Evolutionary conservation across 768 basidiomycete genomes (phyloP).

Genomic region (Tricholoma saponaceum): DNA sequence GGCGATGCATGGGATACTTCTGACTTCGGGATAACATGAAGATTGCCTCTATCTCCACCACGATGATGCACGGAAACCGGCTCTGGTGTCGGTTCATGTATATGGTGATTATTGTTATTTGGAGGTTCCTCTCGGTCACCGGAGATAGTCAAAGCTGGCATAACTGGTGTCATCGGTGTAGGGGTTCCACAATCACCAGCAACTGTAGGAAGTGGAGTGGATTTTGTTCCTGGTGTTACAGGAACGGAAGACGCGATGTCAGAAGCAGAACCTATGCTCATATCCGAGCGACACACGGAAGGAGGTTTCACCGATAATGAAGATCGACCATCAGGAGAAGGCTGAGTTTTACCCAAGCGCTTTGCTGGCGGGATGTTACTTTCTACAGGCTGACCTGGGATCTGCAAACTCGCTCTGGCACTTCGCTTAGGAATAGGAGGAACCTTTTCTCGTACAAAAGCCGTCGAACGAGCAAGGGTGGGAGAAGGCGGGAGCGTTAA

Average conservation of each 20-base stretch:
- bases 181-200: background rate
- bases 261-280: background rate
- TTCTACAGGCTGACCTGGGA: background rate
- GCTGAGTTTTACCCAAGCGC: background rate
- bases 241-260: background rate
- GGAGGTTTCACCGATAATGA: background rate
- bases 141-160: background rate
- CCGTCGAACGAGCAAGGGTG: background rate
- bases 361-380: background rate
- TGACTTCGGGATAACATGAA: slow-evolving; percentile 17
- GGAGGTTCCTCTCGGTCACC: background rate
- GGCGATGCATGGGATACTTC: slow-evolving; percentile 15
- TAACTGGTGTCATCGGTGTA: background rate
- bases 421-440: background rate
- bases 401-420: background rate
- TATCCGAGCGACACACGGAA: background rate
- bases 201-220: background rate
- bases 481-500: background rate
- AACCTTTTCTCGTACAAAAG: background rate
- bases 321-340: background rate
- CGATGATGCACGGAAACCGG: slow-evolving; percentile 11
- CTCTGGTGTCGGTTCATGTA: background rate
- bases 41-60: slow-evolving; percentile 24
- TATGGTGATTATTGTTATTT: background rate
- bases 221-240: background rate